phyloP scores from a whole-genome alignment of 2,329 filamentous ascomycete species.

The Phialophora macrospora region DNA sequence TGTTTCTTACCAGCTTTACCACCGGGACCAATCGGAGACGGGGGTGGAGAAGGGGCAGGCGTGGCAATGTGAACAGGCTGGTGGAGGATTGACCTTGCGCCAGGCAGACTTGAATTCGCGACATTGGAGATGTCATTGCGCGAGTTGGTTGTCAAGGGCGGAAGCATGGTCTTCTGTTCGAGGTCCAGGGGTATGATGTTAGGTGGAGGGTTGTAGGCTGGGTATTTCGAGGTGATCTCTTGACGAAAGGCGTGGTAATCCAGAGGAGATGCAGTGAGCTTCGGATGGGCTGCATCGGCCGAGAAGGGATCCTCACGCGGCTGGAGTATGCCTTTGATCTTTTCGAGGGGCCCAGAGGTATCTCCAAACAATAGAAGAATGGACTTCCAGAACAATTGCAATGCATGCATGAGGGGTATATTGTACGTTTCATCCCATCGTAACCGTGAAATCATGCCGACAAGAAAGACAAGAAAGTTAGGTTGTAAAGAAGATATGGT shows the following conservation, averaged over 20 bases:
- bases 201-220: slow-evolving; percentile 88
- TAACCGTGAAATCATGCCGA: slow-evolving; percentile 47
- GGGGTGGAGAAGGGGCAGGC: slow-evolving; percentile 91
- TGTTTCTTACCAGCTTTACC: slow-evolving; percentile 97
- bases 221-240: slow-evolving; percentile 97
- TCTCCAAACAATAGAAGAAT: slow-evolving; percentile 85
- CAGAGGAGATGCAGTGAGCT: slow-evolving; percentile 89
- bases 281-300: slow-evolving; percentile 63
- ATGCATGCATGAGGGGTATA: slow-evolving; percentile 68
- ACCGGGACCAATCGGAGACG: slow-evolving; percentile 79
- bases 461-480: slow-evolving; percentile 37
- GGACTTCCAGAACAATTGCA: slow-evolving; percentile 90
- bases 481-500: slow-evolving; percentile 33
- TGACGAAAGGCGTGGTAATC: slow-evolving; percentile 97
- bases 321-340: slow-evolving; percentile 72
- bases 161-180: slow-evolving; percentile 88
- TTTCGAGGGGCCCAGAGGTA: slow-evolving; percentile 67
- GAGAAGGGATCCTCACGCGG: slow-evolving; percentile 60
- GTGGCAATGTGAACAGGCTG: slow-evolving; percentile 99
- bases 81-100: slow-evolving; percentile 75
- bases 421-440: slow-evolving; percentile 68
- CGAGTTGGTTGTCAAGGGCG: slow-evolving; percentile 77
- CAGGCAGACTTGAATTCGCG: slow-evolving; percentile 45
- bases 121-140: slow-evolving; percentile 61
- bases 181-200: slow-evolving; percentile 82